phyloP scores from a whole-genome alignment of 2,329 filamentous ascomycete species.

The Magnaporthiopsis incrustans region DNA sequence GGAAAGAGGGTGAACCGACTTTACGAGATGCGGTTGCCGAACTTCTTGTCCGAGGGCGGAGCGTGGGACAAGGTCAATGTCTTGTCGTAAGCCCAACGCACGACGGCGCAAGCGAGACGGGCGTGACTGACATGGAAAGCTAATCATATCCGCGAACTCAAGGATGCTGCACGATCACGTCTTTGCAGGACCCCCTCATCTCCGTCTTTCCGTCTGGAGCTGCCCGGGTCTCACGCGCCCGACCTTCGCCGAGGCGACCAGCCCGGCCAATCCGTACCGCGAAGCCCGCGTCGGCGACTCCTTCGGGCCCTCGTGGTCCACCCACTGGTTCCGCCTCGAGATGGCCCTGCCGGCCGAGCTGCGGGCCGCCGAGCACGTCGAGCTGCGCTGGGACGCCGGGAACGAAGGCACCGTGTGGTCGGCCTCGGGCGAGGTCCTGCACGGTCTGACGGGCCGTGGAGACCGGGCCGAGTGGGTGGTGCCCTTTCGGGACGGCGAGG shows the following conservation, averaged over 20 bases:
- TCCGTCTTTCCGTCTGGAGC: constrained; percentile 14
- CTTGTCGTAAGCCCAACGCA: constrained; percentile 14
- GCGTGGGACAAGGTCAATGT: constrained; percentile 19
- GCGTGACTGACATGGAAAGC: background rate
- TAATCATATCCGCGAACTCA: background rate
- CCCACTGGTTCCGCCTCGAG: constrained; percentile 59
- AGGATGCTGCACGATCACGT: constrained; percentile 13
- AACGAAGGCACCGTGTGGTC: constrained; percentile 61
- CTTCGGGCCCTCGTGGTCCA: constrained; percentile 64
- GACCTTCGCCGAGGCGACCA: constrained; percentile 9
- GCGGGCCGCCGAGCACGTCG: constrained; percentile 47
- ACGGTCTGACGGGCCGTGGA: constrained; percentile 56
- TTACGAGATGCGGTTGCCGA: constrained; percentile 16
- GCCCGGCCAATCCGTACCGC: constrained; percentile 10
- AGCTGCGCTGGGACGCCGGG: constrained; percentile 61
- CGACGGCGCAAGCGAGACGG: constrained; percentile 9
- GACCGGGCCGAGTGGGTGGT: constrained; percentile 59
- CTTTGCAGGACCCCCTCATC: constrained; percentile 11
- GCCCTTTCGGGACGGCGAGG: constrained; percentile 53
- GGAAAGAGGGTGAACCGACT: constrained; percentile 16
- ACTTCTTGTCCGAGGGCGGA: constrained; percentile 14
- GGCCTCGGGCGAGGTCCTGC: constrained; percentile 51
- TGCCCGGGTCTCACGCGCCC: constrained; percentile 13
- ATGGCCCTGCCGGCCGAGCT: constrained; percentile 50
- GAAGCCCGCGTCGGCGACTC: constrained; percentile 43